A percentile compares a stretch with the other conserved stretches of the same genome.
Evolutionary conservation across 345 rosid genomes (phyloP).

Genomic region (Mallotus nudiflorus): DNA sequence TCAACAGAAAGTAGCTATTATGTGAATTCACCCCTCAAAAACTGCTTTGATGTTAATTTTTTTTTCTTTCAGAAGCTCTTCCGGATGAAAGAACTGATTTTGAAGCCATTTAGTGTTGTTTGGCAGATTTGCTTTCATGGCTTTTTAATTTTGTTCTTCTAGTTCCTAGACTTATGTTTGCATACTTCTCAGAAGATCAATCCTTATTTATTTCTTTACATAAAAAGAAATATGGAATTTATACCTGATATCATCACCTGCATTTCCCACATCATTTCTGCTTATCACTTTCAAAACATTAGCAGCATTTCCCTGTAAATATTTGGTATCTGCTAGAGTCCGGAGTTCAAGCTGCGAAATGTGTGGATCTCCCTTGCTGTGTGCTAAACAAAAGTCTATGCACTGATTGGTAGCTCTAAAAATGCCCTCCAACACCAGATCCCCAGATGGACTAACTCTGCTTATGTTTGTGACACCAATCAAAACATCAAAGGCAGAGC

Average conservation of each 20-base stretch:
- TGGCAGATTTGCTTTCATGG: not conserved
- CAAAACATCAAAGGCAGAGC: slow-evolving; percentile 28
- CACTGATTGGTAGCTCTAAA: slow-evolving; percentile 36
- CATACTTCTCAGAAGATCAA: not conserved
- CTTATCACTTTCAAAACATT: slow-evolving; percentile 43
- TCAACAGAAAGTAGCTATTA: not conserved
- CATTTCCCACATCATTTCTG: slow-evolving; percentile 45
- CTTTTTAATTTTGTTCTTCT: not conserved
- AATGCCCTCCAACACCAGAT: slow-evolving; percentile 43
- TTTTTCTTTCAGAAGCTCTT: not conserved
- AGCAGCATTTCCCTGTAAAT: slow-evolving; percentile 30
- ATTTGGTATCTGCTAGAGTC: slow-evolving; percentile 38
- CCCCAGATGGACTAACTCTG: slow-evolving; percentile 30
- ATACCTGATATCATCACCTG: slow-evolving; percentile 43
- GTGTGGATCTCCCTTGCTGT: slow-evolving; percentile 40
- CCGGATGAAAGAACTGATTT: not conserved
- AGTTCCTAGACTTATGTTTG: not conserved
- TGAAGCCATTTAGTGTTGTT: not conserved
- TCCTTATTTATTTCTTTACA: not conserved
- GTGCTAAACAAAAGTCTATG: slow-evolving; percentile 49
- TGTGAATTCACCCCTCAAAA: not conserved
- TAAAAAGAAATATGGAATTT: slow-evolving; percentile 1
- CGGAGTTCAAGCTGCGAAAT: slow-evolving; percentile 58
- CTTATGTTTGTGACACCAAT: slow-evolving; percentile 44
- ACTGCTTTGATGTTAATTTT: not conserved